Conservation (phyloP, 2,329 filamentous ascomycete genomes). For the Colletotrichum higginsianum region DNA sequence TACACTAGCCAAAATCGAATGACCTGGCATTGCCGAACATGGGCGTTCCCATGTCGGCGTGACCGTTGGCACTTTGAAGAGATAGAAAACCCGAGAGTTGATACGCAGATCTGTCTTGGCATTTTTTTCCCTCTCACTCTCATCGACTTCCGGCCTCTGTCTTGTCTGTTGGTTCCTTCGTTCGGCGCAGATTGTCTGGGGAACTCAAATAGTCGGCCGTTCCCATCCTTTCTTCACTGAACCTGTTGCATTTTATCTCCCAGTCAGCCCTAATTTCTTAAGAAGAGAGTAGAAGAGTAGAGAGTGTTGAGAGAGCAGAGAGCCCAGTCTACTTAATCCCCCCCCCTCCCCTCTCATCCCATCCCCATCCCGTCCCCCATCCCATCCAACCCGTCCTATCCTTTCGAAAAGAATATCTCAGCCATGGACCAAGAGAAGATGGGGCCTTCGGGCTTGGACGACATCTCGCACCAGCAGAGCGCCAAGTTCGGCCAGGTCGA, state of each 20-base stretch:
- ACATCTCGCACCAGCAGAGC: conserved; percentile 7
- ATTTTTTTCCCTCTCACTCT: too few relatives aligned
- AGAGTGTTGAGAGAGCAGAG: too few relatives aligned
- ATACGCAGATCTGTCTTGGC: too few relatives aligned
- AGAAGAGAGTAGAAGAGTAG: too few relatives aligned
- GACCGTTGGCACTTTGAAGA: neutral
- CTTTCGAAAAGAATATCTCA: neutral
- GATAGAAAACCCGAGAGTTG: neutral
- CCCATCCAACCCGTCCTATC: neutral
- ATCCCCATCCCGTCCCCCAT: too few relatives aligned
- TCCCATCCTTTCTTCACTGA: too few relatives aligned
- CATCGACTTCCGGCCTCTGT: too few relatives aligned
- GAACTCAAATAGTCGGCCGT: neutral
- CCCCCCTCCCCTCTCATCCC: neutral
- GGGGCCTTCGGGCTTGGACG: conserved; percentile 7
- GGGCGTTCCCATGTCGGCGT: neutral
- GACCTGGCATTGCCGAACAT: neutral
- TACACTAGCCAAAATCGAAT: too few relatives aligned
- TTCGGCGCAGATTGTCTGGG: neutral
- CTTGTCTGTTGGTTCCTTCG: too few relatives aligned
- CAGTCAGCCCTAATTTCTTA: too few relatives aligned
- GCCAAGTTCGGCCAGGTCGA: conserved; percentile 27
- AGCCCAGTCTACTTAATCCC: too few relatives aligned
- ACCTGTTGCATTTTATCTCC: too few relatives aligned
- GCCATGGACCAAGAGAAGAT: conserved; percentile 27